phyloP scores from a whole-genome alignment of 805 yeast species.

The Nakazawaea ernobii region DNA sequence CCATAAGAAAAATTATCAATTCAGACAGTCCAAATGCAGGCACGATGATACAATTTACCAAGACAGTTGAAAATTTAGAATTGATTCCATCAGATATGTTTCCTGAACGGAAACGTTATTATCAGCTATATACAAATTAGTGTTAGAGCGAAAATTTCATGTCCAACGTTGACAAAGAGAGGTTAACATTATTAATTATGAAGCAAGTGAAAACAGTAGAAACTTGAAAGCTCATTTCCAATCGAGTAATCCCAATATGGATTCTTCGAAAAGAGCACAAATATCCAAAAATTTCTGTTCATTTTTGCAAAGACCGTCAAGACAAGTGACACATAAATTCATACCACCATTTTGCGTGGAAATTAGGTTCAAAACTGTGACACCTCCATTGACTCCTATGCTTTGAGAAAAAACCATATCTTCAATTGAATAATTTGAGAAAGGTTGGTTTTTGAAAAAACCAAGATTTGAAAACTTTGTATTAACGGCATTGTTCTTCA shows the following conservation, averaged over 20 bases:
- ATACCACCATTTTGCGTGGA: slow-evolving; percentile 5
- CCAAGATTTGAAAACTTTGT: slow-evolving; percentile 10
- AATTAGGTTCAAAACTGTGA: neutral
- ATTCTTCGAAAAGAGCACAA: neutral
- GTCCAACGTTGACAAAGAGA: neutral
- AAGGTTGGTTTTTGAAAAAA: neutral
- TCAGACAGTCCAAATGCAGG: slow-evolving; percentile 20
- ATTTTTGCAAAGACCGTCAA: neutral
- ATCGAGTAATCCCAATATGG: neutral
- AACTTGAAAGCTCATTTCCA: neutral
- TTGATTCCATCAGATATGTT: slow-evolving; percentile 28
- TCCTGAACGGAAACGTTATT: slow-evolving; percentile 35
- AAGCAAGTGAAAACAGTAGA: neutral
- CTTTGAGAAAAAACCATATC: slow-evolving; percentile 9
- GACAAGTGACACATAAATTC: neutral
- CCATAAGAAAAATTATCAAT: too few species aligned
- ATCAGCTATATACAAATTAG: slow-evolving; percentile 53
- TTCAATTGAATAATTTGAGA: neutral
- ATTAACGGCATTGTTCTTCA: neutral
- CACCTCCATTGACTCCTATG: slow-evolving; percentile 8
- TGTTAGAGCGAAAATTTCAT: slow-evolving; percentile 23
- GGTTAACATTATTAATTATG: neutral
- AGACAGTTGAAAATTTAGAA: slow-evolving; percentile 50
- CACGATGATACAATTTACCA: slow-evolving; percentile 68
- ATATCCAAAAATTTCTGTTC: neutral